Evolutionary conservation across 2,329 filamentous ascomycete genomes (phyloP), one percentile per base, ranked within the genome.

Genomic region (Trichophyton mentagrophytes): DNA sequence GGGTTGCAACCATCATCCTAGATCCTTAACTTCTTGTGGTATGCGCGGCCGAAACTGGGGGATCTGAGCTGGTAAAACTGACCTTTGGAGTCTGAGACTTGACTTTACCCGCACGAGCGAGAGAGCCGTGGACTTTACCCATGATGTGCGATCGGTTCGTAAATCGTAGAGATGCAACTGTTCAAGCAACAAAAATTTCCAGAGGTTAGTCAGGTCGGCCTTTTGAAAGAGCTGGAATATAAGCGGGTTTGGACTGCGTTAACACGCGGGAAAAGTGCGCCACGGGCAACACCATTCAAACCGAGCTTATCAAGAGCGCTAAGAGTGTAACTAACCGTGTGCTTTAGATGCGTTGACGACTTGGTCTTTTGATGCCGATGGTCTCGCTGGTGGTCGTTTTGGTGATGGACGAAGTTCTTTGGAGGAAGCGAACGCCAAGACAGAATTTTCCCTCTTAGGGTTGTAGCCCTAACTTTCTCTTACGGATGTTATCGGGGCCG

Each of bases 81-180:
- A 70, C 71, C 71, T 73, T 73, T 64, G 71, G 71, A 67, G 71
- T 73, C 65, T 92, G 89, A 81, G 89, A 92, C 88, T 95, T 95
- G 86, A 96, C 90, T 85, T 95, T 95, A 82, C 90, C 90, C 81
- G 89, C 89, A 90, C 89, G 89, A 78, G 89, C 89, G 80, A 65
- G 64, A 57, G 89, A 93, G 78, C 89, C 89, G 87, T 92, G 89
- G 79, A 92, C 88, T 82, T 92, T 92, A 82, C 88, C 88, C 88
- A 92, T 91, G 79, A 78, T 88, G 80, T 56, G 63, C 53, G 61
- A 58, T 63, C 60, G 60, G 60, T 60, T 59, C 51, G 56, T 46
- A 57, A 57, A 59, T 60, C 55, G 60, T 63, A 57, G 49, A 59
- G 9, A 56, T 63, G 59, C 51, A 55, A 38, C 51, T 55, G 51